Percentiles rank a stretch among this genome's conserved stretches.
Conservation (phyloP, 2,329 filamentous ascomycete species). For the Ascochyta pisi region DNA sequence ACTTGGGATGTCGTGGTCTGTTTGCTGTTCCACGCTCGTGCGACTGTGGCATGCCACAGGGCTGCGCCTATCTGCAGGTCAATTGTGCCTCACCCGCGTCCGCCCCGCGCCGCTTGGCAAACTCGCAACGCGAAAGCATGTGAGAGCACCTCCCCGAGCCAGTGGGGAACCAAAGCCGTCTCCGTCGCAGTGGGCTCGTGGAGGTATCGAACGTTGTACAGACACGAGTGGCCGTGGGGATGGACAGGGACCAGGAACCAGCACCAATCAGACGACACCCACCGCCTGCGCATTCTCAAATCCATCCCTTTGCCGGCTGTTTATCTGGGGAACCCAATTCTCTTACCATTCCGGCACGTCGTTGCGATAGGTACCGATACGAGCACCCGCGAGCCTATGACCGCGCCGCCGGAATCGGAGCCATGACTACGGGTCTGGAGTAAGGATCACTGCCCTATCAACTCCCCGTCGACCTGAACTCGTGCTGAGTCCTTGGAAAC, state of each 20-base stretch:
- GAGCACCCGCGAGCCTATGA: slow-evolving; percentile 28
- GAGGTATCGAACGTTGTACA: slow-evolving; percentile 19
- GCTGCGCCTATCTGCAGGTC: slow-evolving; percentile 18
- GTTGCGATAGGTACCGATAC: slow-evolving; percentile 19
- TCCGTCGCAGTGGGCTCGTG: slow-evolving; percentile 25
- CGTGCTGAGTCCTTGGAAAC: slow-evolving; percentile 17
- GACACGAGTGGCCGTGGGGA: slow-evolving; percentile 32
- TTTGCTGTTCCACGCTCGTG: slow-evolving; percentile 16
- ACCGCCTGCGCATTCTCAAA: slow-evolving; percentile 5
- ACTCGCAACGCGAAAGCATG: slow-evolving; percentile 16
- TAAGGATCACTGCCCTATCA: slow-evolving; percentile 30
- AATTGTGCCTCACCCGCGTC: slow-evolving; percentile 16
- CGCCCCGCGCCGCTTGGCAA: slow-evolving; percentile 15
- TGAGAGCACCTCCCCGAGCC: slow-evolving; percentile 15
- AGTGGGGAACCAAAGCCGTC: slow-evolving; percentile 25
- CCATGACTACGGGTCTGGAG: slow-evolving; percentile 33
- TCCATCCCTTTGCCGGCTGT: slow-evolving; percentile 2
- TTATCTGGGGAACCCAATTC: slow-evolving; percentile 31
- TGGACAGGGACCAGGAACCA: slow-evolving; percentile 8
- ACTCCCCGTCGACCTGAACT: slow-evolving; percentile 12
- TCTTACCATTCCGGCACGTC: slow-evolving; percentile 29
- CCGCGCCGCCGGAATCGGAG: slow-evolving; percentile 37
- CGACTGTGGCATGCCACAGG: slow-evolving; percentile 15
- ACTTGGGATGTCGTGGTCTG: slow-evolving; percentile 5
- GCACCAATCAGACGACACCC: slow-evolving; percentile 9